Percentiles rank a stretch among this genome's conserved stretches.
These are phyloP conservation scores for Aspergillus incahuasiensis DNA, from an alignment of 495 filamentous ascomycete genomes.

Conservation along the genomic window DNA sequence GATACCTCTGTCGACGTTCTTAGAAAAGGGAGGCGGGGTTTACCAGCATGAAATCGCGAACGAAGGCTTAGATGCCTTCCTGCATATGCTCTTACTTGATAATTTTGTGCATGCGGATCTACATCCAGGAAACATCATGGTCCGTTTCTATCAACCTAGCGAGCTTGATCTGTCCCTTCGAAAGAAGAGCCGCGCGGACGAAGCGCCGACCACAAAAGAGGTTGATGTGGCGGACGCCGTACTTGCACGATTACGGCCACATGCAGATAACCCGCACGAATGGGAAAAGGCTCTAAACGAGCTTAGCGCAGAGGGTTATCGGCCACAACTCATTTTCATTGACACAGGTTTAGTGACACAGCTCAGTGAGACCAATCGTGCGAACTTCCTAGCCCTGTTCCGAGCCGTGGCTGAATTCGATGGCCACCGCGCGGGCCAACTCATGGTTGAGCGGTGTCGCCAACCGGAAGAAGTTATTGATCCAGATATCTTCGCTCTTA, in stretches of 20 bases:
- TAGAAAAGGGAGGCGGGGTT: slow-evolving; percentile 84
- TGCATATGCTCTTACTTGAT: slow-evolving; percentile 95
- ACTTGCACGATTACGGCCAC: slow-evolving; percentile 70
- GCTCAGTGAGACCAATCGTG: slow-evolving; percentile 77
- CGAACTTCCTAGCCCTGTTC: slow-evolving; percentile 95
- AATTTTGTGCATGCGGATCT: slow-evolving; percentile 99
- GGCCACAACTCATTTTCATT: slow-evolving; percentile 95
- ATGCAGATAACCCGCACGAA: slow-evolving; percentile 54
- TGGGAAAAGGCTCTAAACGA: slow-evolving; percentile 70
- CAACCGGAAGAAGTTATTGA: slow-evolving; percentile 87
- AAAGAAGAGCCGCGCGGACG: slow-evolving; percentile 46
- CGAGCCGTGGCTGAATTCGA: slow-evolving; percentile 95
- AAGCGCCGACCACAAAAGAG: slow-evolving; percentile 46
- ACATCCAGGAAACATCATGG: slow-evolving; percentile 99
- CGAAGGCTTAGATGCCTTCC: slow-evolving; percentile 94
- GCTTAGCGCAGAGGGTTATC: slow-evolving; percentile 86
- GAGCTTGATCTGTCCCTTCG: slow-evolving; percentile 59
- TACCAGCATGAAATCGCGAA: slow-evolving; percentile 93
- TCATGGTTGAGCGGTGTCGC: slow-evolving; percentile 94
- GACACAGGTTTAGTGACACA: slow-evolving; percentile 96
- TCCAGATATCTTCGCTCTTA: slow-evolving; percentile 81
- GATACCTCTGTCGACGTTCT: slow-evolving; percentile 83
- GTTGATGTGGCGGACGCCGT: slow-evolving; percentile 86
- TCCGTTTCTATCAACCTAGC: slow-evolving; percentile 89
- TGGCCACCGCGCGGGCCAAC: slow-evolving; percentile 86